These are phyloP conservation scores for Calendula officinalis DNA, from an alignment of 129 eudicot genomes.

Conservation along the genomic window DNA sequence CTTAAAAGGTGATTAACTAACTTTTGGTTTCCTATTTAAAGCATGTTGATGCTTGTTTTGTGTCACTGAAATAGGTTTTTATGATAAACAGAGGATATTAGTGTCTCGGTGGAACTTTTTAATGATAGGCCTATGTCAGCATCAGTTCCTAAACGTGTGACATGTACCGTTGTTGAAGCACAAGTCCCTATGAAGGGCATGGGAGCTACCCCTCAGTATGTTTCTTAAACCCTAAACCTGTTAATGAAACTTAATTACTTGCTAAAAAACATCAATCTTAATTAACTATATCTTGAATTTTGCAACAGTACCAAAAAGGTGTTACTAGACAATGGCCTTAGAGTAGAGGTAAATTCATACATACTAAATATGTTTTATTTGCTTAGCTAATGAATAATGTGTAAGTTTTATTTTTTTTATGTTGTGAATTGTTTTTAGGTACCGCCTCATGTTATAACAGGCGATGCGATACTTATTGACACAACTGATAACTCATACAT, in stretches of 20 bases:
- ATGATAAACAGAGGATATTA: slow-evolving; percentile 69
- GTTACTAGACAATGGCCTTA: slow-evolving; percentile 84
- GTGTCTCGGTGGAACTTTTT: slow-evolving; percentile 60
- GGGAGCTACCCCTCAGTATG: slow-evolving; percentile 92
- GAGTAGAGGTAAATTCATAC: slow-evolving; percentile 60
- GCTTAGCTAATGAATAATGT: neutral
- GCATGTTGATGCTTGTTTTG: neutral
- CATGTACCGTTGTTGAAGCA: slow-evolving; percentile 86
- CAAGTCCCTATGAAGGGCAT: slow-evolving; percentile 60
- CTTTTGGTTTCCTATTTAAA: neutral
- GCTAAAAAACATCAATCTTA: neutral
- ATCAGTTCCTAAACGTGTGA: slow-evolving; percentile 81
- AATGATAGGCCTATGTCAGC: slow-evolving; percentile 84
- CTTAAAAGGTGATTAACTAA: slow-evolving; percentile 64
- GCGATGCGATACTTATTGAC: slow-evolving; percentile 61
- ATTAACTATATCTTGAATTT: slow-evolving; percentile 3
- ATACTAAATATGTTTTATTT: neutral
- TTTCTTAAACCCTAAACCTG: slow-evolving; percentile 10
- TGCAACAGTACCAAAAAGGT: slow-evolving; percentile 72
- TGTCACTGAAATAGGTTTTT: slow-evolving; percentile 12
- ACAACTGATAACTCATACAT: slow-evolving; percentile 65
- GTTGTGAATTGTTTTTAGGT: slow-evolving; percentile 44
- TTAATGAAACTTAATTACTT: slow-evolving; percentile 3
- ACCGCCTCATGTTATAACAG: slow-evolving; percentile 70
- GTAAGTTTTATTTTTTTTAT: neutral